Percentiles rank a stretch among this genome's conserved stretches.
Conservation (phyloP, 2,329 filamentous ascomycete species). For the Diaporthe helianthi region DNA sequence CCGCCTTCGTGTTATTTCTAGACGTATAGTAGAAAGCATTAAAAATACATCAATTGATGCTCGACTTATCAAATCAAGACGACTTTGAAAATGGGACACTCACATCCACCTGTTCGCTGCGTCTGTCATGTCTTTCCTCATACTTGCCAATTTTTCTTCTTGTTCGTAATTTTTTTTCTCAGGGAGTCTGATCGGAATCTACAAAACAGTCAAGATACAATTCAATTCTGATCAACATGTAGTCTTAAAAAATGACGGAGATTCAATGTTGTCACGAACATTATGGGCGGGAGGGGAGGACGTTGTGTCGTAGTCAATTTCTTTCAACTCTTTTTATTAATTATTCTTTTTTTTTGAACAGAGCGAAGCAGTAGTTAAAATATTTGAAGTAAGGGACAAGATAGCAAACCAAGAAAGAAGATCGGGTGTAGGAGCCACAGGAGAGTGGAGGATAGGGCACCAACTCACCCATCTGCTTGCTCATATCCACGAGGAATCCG, state of each 20-base stretch:
- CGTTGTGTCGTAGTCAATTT: too few species aligned
- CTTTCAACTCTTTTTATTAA: neutral
- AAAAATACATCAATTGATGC: too few species aligned
- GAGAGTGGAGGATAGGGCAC: neutral
- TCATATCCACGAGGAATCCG: neutral
- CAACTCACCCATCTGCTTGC: neutral
- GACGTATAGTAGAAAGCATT: neutral
- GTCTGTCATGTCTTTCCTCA: neutral
- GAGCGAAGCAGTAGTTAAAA: neutral
- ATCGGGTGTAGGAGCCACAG: neutral
- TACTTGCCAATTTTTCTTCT: too few species aligned
- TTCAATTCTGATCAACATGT: neutral
- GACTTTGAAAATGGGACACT: too few species aligned
- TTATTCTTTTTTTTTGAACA: neutral
- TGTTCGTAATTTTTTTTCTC: too few species aligned
- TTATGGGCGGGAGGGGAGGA: neutral
- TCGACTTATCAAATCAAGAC: neutral
- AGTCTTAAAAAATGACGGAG: too few species aligned
- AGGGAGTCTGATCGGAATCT: neutral
- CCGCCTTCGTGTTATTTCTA: neutral
- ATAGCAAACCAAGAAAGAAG: neutral
- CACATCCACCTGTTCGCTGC: neutral
- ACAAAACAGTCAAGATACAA: neutral
- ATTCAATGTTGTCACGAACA: neutral
- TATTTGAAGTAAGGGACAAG: neutral